Evolutionary conservation across 371 early-diverging fungal species (phyloP).

Genomic region (Mucor plumbeus): DNA sequence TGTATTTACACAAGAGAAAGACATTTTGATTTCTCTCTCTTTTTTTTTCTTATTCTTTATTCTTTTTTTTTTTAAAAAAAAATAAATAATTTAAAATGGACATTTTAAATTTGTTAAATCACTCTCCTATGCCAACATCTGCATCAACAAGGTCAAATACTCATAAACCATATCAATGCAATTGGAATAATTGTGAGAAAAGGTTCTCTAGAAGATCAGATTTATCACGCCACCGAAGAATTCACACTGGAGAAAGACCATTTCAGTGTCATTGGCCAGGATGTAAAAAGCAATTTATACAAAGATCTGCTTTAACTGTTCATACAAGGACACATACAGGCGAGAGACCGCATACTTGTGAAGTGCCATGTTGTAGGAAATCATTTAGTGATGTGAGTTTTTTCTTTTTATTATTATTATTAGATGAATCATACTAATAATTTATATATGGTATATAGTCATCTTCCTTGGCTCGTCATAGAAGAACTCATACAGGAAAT

Average conservation of each 20-base stretch:
- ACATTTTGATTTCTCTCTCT: conserved; percentile 1
- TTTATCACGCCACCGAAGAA: conserved; percentile 73
- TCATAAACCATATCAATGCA: conserved; percentile 59
- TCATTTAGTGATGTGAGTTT: conserved; percentile 59
- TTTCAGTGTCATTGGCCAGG: conserved; percentile 67
- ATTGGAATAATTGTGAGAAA: conserved; percentile 69
- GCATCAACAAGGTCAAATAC: not conserved
- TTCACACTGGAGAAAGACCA: conserved; percentile 79
- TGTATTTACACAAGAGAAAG: no score
- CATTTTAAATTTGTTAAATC: conserved; percentile 30
- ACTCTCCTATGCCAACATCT: not conserved
- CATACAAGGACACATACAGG: conserved; percentile 84
- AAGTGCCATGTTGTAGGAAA: conserved; percentile 59
- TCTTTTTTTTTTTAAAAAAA: not conserved
- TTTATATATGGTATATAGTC: conserved; percentile 30
- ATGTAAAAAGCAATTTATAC: conserved; percentile 79
- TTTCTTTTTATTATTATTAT: no score
- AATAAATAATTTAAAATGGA: conserved; percentile 19
- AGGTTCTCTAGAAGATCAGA: conserved; percentile 81
- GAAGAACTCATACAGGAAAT: conserved; percentile 54
- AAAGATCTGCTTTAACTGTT: conserved; percentile 79
- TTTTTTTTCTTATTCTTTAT: not conserved
- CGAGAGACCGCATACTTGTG: conserved; percentile 78
- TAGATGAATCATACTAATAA: not conserved
- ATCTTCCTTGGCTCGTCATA: conserved; percentile 51